Evolutionary conservation across 352 stramenopile species (phyloP).

Genomic region (Pythium sukuiense): DNA sequence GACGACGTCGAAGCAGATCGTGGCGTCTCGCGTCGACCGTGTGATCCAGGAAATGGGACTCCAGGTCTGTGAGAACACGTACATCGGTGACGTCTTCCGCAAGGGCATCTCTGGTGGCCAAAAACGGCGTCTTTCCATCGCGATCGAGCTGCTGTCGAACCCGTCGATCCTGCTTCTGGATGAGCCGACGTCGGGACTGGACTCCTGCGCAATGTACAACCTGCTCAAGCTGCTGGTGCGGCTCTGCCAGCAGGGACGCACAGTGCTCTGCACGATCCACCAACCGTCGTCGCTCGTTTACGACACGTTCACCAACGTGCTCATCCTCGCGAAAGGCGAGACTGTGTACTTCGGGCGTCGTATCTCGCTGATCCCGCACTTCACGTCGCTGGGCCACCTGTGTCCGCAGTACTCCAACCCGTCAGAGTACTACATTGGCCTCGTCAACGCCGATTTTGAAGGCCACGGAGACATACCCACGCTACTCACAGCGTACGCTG

Average conservation of each 20-base stretch:
- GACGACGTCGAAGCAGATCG: too few species aligned
- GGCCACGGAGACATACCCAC: constrained; percentile 31
- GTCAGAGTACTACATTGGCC: constrained; percentile 57
- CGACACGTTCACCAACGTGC: constrained; percentile 63
- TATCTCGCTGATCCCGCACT: constrained; percentile 44
- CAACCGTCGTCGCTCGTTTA: constrained; percentile 76
- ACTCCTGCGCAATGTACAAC: constrained; percentile 83
- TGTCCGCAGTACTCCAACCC: constrained; percentile 69
- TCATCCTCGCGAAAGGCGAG: constrained; percentile 64
- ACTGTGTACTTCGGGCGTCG: constrained; percentile 89
- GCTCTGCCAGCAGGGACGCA: constrained; percentile 54
- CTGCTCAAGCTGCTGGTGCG: constrained; percentile 80
- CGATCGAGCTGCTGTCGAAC: constrained; percentile 91
- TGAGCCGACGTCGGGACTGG: constrained; percentile 91
- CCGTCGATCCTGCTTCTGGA: constrained; percentile 94
- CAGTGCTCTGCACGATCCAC: constrained; percentile 82
- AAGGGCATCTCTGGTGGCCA: constrained; percentile 87
- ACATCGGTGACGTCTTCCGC: constrained; percentile 71
- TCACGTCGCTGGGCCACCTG: constrained; percentile 43
- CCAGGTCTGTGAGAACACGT: too few species aligned
- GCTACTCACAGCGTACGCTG: constrained; percentile 36
- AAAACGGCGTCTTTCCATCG: constrained; percentile 92
- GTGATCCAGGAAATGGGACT: too few species aligned
- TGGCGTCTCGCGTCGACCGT: too few species aligned
- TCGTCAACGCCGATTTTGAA: constrained; percentile 63